Conservation (phyloP, 2,329 filamentous ascomycete genomes). For the Talaromyces verruculosus region DNA sequence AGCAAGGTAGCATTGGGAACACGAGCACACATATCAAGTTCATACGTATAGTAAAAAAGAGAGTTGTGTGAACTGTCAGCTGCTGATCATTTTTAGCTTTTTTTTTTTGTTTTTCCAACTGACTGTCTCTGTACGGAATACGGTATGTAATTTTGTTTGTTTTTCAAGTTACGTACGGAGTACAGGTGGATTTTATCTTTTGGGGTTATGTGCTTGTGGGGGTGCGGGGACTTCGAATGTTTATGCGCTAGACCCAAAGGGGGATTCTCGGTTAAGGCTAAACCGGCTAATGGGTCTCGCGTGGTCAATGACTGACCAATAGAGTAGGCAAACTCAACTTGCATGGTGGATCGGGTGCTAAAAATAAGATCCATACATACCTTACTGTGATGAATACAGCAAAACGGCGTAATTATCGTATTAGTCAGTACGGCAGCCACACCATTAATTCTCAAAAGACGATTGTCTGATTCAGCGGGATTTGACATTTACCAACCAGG, state of each 20-base stretch:
- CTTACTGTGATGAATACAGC: background rate
- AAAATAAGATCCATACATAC: slow-evolving; percentile 10
- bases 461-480: background rate
- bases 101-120: background rate
- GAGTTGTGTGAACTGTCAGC: background rate
- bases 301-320: background rate
- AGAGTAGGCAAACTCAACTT: rapidly evolving
- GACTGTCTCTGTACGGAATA: background rate
- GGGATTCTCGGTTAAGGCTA: background rate
- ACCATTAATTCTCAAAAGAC: background rate
- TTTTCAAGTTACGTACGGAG: background rate
- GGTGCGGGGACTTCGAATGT: background rate
- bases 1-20: slow-evolving; percentile 10
- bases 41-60: background rate
- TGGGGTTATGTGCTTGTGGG: background rate
- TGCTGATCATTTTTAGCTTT: slow-evolving; percentile 1
- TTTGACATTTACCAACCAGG: background rate
- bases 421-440: background rate
- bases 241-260: background rate
- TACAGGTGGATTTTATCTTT: background rate
- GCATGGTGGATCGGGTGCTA: slow-evolving; percentile 7
- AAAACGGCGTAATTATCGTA: background rate
- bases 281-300: slow-evolving; percentile 4
- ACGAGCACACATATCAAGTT: slow-evolving; percentile 5
- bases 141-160: background rate